A percentile compares a stretch with the other conserved stretches of the same genome.
phyloP scores from a whole-genome alignment of 202 grass and related monocot genomes.

The Carex arenaria region DNA sequence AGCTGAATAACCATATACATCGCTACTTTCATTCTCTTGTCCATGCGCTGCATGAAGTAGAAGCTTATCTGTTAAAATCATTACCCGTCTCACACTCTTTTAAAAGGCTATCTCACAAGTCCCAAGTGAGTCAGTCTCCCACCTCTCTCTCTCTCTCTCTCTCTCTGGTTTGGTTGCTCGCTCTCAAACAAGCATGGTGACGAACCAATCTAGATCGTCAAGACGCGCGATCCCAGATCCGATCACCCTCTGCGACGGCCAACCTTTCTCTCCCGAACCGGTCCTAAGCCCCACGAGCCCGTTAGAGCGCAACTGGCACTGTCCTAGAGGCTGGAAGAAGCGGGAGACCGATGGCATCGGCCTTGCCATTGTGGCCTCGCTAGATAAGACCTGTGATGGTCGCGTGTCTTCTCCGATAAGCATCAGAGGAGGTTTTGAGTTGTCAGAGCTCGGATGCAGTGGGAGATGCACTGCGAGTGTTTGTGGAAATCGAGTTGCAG shows the following conservation, averaged over 20 bases:
- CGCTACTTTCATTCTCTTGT: no score
- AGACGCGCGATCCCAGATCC: slow-evolving; percentile 24
- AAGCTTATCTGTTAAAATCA: no score
- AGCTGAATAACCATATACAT: no score
- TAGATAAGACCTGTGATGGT: slow-evolving; percentile 28
- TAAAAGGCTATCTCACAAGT: slow-evolving; percentile 10
- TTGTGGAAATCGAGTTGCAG: slow-evolving; percentile 15
- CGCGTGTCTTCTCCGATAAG: slow-evolving; percentile 27
- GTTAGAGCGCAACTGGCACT: slow-evolving; percentile 38
- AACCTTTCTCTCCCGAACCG: not conserved
- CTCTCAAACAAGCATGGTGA: slow-evolving; percentile 32
- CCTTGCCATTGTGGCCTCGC: slow-evolving; percentile 73
- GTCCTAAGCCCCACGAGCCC: slow-evolving; percentile 48
- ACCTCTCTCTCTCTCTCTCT: not conserved
- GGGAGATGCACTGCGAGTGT: slow-evolving; percentile 44
- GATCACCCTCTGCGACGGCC: slow-evolving; percentile 14
- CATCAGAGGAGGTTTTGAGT: slow-evolving; percentile 42
- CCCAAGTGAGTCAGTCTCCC: not conserved
- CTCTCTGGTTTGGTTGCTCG: not conserved
- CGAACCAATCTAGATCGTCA: slow-evolving; percentile 29
- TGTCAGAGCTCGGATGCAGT: slow-evolving; percentile 50
- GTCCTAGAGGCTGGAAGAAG: slow-evolving; percentile 52
- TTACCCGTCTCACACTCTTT: not conserved
- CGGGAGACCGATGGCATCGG: slow-evolving; percentile 56
- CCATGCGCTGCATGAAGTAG: no score